A percentile compares a stretch with the other conserved stretches of the same genome.
These are phyloP conservation scores for Physcomitrium patens DNA, from an alignment of 225 moss, liverwort and hornwort species.

Conservation along the genomic window DNA sequence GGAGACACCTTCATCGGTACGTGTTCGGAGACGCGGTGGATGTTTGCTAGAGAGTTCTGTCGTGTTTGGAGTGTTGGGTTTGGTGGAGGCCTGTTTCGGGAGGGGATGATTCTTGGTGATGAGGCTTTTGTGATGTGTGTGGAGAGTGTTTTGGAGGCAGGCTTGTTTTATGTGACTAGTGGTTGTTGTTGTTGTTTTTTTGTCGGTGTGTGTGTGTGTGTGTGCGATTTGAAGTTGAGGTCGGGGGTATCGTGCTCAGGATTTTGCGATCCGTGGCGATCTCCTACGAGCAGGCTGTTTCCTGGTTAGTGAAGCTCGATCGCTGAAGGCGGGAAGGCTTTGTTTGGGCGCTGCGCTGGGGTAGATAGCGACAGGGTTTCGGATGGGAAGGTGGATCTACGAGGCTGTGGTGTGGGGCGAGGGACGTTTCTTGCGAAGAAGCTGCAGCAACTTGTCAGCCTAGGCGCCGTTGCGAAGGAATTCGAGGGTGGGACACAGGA, in stretches of 20 bases:
- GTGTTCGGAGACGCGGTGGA: not conserved
- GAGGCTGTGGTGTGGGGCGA: not conserved
- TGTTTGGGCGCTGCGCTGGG: not conserved
- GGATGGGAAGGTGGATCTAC: not conserved
- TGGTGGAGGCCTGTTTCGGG: constrained; percentile 16
- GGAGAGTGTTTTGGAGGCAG: not conserved
- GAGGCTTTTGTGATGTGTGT: not conserved
- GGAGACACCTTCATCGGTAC: not conserved
- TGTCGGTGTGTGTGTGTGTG: no score
- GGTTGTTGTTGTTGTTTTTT: not conserved
- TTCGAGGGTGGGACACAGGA: constrained; percentile 21
- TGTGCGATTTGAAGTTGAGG: constrained; percentile 24
- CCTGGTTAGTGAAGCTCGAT: not conserved
- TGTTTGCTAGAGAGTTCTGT: not conserved
- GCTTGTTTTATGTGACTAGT: not conserved
- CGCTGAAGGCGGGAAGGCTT: constrained; percentile 9
- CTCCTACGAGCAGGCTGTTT: constrained; percentile 3
- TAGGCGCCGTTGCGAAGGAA: constrained; percentile 17
- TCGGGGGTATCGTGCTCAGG: constrained; percentile 26
- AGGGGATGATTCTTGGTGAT: constrained; percentile 6
- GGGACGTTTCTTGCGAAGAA: constrained; percentile 16
- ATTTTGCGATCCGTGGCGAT: constrained; percentile 29
- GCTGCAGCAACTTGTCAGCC: constrained; percentile 13
- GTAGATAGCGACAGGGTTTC: not conserved
- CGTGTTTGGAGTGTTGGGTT: not conserved